phyloP scores from a whole-genome alignment of 495 filamentous ascomycete species.

The Coniosporium apollinis region DNA sequence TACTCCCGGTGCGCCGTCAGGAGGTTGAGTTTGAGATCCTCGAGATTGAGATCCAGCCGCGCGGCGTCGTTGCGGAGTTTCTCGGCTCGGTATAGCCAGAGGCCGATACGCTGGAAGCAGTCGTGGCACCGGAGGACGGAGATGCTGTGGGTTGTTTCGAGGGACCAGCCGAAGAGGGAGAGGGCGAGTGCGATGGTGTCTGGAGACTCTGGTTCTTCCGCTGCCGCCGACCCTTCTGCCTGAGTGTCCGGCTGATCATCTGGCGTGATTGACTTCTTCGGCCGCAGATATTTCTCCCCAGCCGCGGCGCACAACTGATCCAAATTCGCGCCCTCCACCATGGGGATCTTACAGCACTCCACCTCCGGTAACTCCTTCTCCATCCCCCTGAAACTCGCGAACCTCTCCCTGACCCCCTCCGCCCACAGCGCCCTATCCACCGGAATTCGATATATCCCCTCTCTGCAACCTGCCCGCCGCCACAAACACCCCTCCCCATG shows the following conservation, averaged over 20 bases:
- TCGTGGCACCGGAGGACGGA: slow-evolving; percentile 59
- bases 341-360: background rate
- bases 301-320: background rate
- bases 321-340: background rate
- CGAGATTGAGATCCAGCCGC: slow-evolving; percentile 18
- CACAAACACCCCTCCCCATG: slow-evolving; percentile 79
- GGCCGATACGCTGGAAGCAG: slow-evolving; percentile 75
- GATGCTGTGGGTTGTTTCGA: slow-evolving; percentile 43
- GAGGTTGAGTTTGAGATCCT: slow-evolving; percentile 23
- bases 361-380: slow-evolving; percentile 1
- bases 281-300: background rate
- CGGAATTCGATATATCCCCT: slow-evolving; percentile 25
- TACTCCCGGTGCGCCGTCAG: slow-evolving; percentile 23
- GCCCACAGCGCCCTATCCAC: slow-evolving; percentile 18
- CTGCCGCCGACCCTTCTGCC: background rate
- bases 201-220: slow-evolving; percentile 20
- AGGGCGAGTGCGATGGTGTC: slow-evolving; percentile 45
- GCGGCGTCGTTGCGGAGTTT: slow-evolving; percentile 3
- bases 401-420: slow-evolving; percentile 18
- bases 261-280: slow-evolving; percentile 3
- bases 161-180: slow-evolving; percentile 76
- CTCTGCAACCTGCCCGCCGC: slow-evolving; percentile 66
- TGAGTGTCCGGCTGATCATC: background rate
- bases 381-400: slow-evolving; percentile 7
- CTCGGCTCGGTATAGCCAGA: slow-evolving; percentile 63